A percentile compares a stretch with the other conserved stretches of the same genome.
phyloP scores from a whole-genome alignment of 371 early-diverging fungal genomes.

The Quaeritorhiza haematococci region DNA sequence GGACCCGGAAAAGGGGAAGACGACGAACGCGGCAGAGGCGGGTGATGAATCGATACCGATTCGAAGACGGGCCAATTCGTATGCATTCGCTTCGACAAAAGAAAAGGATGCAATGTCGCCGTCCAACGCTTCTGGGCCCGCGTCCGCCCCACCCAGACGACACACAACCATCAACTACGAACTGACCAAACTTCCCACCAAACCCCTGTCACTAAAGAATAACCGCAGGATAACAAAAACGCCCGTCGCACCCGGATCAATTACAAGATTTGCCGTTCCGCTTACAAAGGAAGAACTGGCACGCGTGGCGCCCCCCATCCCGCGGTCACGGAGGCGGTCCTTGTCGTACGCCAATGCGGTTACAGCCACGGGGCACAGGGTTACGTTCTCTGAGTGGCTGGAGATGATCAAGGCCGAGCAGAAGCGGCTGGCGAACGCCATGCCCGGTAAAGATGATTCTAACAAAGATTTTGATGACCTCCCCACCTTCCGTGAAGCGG shows the following conservation, averaged over 20 bases:
- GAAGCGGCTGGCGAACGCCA: not conserved
- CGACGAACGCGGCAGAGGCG: not conserved
- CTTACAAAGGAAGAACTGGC: conserved; percentile 23
- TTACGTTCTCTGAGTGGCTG: conserved; percentile 37
- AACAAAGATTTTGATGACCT: conserved; percentile 1
- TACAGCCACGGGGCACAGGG: conserved; percentile 23
- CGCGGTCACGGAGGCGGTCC: conserved; percentile 28
- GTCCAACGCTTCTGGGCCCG: no score
- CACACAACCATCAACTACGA: no score
- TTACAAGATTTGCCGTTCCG: conserved; percentile 41
- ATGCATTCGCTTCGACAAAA: not conserved
- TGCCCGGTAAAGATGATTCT: not conserved
- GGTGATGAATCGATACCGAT: not conserved
- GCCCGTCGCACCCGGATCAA: conserved; percentile 28
- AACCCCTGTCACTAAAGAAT: not conserved
- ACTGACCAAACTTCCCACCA: not conserved
- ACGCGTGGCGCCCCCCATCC: conserved; percentile 25
- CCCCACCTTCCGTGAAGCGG: not conserved
- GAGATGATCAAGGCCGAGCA: conserved; percentile 26
- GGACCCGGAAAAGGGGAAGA: not conserved
- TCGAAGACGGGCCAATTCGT: not conserved
- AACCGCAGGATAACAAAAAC: conserved; percentile 7
- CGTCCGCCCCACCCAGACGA: no score
- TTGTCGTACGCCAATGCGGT: conserved; percentile 40
- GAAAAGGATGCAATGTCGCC: no score